A percentile compares a stretch with the other conserved stretches of the same genome.
phyloP scores from a whole-genome alignment of 2,329 filamentous ascomycete genomes.

The Capronia epimyces region DNA sequence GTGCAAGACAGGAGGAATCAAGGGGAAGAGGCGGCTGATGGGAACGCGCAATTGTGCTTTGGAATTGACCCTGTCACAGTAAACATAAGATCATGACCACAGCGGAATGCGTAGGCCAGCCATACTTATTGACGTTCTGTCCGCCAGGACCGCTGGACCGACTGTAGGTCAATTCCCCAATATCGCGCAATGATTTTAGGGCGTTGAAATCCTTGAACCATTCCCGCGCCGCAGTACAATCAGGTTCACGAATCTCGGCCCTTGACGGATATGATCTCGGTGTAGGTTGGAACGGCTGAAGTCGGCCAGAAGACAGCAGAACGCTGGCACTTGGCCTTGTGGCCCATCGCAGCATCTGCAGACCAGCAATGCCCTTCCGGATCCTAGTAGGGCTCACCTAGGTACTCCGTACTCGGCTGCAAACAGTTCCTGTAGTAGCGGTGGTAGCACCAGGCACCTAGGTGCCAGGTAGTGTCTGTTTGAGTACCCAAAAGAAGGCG shows the following conservation, averaged over 20 bases:
- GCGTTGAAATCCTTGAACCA: slow-evolving; percentile 54
- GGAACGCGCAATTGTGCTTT: slow-evolving; percentile 60
- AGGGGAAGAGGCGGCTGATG: slow-evolving; percentile 47
- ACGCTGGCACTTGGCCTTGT: background rate
- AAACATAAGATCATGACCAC: slow-evolving; percentile 1
- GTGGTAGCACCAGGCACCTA: too few relatives aligned
- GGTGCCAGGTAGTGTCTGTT: too few relatives aligned
- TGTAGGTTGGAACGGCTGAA: background rate
- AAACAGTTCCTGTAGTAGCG: too few relatives aligned
- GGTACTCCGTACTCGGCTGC: too few relatives aligned
- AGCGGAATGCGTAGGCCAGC: slow-evolving; percentile 26
- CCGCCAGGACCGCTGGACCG: slow-evolving; percentile 61
- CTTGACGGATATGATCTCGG: slow-evolving; percentile 7
- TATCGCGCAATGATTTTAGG: slow-evolving; percentile 50
- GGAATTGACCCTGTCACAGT: slow-evolving; percentile 58
- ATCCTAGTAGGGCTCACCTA: too few relatives aligned
- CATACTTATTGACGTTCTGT: slow-evolving; percentile 65
- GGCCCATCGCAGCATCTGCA: background rate
- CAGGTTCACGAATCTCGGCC: slow-evolving; percentile 22
- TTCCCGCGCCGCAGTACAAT: slow-evolving; percentile 44
- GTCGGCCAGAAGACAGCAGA: background rate
- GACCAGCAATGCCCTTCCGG: background rate
- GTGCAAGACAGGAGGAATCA: slow-evolving; percentile 53
- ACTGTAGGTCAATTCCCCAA: slow-evolving; percentile 58
- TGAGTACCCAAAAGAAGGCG: too few relatives aligned